phyloP scores from a whole-genome alignment of 208 protist species.

The Leishmania tarentolae region DNA sequence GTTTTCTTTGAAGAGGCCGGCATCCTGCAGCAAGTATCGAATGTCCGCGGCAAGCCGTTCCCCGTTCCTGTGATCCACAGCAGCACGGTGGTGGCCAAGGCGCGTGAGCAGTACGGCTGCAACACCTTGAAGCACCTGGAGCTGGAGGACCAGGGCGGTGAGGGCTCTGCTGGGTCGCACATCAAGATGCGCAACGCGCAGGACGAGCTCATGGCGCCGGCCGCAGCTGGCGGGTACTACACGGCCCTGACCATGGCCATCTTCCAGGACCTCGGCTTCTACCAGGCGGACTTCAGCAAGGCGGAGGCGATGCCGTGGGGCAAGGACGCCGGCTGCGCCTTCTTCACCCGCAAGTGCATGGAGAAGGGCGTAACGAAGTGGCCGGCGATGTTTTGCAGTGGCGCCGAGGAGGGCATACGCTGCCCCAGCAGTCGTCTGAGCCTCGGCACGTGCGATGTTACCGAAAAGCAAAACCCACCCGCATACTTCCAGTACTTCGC shows the following conservation, averaged over 20 bases:
- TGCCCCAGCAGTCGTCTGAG: background rate
- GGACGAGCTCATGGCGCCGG: conserved; percentile 86
- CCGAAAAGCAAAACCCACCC: background rate
- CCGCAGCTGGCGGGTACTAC: conserved; percentile 37
- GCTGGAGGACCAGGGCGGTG: conserved; percentile 73
- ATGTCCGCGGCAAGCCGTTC: conserved; percentile 43
- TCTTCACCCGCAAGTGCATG: conserved; percentile 54
- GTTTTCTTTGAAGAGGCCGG: conserved; percentile 8
- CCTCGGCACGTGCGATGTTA: background rate
- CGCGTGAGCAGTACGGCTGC: conserved; percentile 75
- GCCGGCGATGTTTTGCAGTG: conserved; percentile 58
- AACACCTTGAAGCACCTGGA: conserved; percentile 51
- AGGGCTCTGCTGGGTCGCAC: conserved; percentile 61
- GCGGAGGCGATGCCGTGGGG: conserved; percentile 80
- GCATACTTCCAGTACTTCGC: background rate
- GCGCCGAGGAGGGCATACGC: background rate
- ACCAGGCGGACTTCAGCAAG: conserved; percentile 66
- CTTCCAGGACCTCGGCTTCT: conserved; percentile 85
- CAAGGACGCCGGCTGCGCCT: conserved; percentile 52
- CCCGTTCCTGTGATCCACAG: conserved; percentile 32
- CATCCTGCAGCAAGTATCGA: conserved; percentile 11
- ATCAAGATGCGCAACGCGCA: conserved; percentile 81
- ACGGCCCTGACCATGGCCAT: conserved; percentile 78
- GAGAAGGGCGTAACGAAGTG: conserved; percentile 29
- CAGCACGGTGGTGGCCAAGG: conserved; percentile 34